Evolutionary conservation across 148 eudicot species (phyloP).

Genomic region (Vaccinium darrowii): DNA sequence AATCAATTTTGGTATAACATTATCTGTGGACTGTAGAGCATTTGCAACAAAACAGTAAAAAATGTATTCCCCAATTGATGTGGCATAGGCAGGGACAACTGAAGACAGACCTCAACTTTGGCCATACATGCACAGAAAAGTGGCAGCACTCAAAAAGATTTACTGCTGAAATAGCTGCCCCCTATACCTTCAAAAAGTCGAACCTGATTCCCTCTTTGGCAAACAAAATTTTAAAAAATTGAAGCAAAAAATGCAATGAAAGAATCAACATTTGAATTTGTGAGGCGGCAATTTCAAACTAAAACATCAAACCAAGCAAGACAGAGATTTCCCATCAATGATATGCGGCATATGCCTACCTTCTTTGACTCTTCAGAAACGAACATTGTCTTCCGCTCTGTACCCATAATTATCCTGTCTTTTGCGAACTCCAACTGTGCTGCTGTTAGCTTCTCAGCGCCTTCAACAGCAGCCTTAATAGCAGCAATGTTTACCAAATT

Average conservation of each 20-base stretch:
- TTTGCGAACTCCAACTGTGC: conserved; percentile 88
- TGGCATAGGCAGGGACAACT: not conserved
- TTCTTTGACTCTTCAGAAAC: conserved; percentile 86
- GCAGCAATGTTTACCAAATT: conserved; percentile 97
- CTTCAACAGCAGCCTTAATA: conserved; percentile 96
- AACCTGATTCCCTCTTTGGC: not conserved
- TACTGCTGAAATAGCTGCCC: not conserved
- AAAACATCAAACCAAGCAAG: not conserved
- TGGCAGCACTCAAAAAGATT: not conserved
- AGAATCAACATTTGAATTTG: not conserved
- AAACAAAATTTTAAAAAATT: not conserved
- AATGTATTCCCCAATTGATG: not conserved
- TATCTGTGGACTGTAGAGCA: no score
- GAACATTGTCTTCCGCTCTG: conserved; percentile 88
- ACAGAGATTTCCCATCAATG: not conserved
- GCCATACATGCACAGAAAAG: not conserved
- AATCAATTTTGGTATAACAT: not conserved
- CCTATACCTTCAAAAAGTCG: not conserved
- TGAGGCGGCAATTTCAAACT: not conserved
- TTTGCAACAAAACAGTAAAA: not conserved
- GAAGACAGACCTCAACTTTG: not conserved
- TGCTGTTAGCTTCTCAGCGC: conserved; percentile 72
- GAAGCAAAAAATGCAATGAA: not conserved
- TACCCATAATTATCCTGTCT: conserved; percentile 97
- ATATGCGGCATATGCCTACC: conserved; percentile 37